Evolutionary conservation across 106 monocot genomes (phyloP).

Genomic region (Ottelia alismoides): DNA sequence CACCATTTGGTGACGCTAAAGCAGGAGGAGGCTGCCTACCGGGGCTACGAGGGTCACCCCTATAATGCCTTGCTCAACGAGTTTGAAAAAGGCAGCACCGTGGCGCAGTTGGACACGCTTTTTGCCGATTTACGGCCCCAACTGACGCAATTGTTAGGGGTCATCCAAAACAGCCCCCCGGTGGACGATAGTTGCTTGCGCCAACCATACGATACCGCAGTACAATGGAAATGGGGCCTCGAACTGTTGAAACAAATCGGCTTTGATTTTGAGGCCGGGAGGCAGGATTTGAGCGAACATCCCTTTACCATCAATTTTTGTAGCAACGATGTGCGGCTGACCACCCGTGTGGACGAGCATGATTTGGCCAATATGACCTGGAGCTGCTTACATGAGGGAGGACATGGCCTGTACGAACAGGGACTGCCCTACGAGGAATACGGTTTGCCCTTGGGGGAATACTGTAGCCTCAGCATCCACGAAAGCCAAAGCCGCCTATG

Average conservation of each 20-base stretch:
- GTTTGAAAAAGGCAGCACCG: background rate
- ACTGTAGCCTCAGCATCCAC: background rate
- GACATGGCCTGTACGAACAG: background rate
- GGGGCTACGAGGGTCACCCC: background rate
- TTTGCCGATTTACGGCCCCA: background rate
- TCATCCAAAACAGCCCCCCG: background rate
- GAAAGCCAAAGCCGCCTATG: background rate
- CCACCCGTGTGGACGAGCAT: background rate
- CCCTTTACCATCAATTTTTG: background rate
- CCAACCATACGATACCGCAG: background rate
- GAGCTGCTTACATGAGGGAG: background rate
- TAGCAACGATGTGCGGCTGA: background rate
- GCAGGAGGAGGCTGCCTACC: background rate
- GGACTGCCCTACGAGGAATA: too few relatives aligned
- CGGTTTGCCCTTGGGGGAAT: background rate
- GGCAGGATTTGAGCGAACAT: background rate
- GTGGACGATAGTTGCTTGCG: background rate
- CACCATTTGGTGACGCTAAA: background rate
- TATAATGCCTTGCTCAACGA: background rate
- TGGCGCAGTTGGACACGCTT: background rate
- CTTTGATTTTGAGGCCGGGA: background rate
- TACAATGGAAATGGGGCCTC: background rate
- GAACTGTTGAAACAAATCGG: background rate
- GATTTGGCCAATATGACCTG: background rate
- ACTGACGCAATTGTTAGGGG: background rate